Base-by-base conservation (phyloP, 495 filamentous ascomycete genomes). In the Annulohypoxylon nitens region DNA sequence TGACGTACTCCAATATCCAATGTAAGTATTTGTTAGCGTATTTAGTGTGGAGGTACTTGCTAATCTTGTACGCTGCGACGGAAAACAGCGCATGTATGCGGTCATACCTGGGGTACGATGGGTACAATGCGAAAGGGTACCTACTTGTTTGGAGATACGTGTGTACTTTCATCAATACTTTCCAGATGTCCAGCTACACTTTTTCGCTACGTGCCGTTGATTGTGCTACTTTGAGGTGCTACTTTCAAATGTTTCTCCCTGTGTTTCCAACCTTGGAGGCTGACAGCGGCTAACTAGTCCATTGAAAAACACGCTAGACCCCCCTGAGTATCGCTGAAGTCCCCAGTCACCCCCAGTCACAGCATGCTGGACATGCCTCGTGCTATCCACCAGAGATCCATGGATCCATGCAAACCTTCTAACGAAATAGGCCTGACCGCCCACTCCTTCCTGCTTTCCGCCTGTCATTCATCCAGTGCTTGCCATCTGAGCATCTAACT, bases 1-100 rank as follows among this genome's bases (percentile, higher is more conserved):
- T 73, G 70, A 73, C 70, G 70, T 73, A 33, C 64, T 64, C 26
- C 61, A 8, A 61, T 51, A 47, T 57, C 48, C 48, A n/a, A 68
- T 47, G 30, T 41, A 61, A 41, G 16, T 37, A 45, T 9, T 45
- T 9, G 8, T 16, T 47, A 43, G 30, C 36, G 45, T 62, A 18
- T 9, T 16, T 47, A 43, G 41, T 36, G 45, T 69, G 33, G 59
- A 47, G 45, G 30, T 30, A 50, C 34, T 57, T 18, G 51, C 45
- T 69, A 63, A 54, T 39, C 36, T 39, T 57, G 41, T 3, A 60
- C 23, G 64, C 33, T 53, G 36, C 67, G 25, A 39, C 61, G 60
- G 53, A 50, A 51, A 70, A 64, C 60, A 58, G 14, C 54, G 68
- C 68, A 70, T 33, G 34, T 60, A 70, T 64, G 68, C 58, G 53